Evolutionary conservation across 1,284 basidiomycete genomes (phyloP), one percentile per base, ranked within the genome.

Genomic region (Tilletia horrida): DNA sequence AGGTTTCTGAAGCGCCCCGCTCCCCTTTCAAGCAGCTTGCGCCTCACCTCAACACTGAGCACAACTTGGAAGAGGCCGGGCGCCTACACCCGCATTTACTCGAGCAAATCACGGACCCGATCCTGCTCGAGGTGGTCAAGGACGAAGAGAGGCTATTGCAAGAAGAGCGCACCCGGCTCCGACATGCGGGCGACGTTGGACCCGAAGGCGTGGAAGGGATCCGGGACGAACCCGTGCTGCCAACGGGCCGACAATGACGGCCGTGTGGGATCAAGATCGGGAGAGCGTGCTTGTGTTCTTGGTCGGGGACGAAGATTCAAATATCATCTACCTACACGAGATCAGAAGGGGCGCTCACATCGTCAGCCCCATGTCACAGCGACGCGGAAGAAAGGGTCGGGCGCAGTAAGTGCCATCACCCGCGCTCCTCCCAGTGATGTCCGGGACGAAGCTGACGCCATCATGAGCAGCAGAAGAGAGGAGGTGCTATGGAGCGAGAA

Each of bases 401-500:
- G 72, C 67, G 71, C 72, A 63, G 69, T 68, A 31, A 65, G 45
- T 21, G 48, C 31, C 42, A 48, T 35, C 16, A 61, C 55, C 9
- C 42, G 52, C 35, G 69, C 66, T 2, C 52, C 48, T 31, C 59
- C 43, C 23, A 63, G 65, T 64, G 75, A 76, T 7, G 77, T 77
- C 16, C 73, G 77, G 59, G 77, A 80, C 21, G 72, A 73, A 48
- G 66, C 69, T 61, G 62, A 66, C 64, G 45, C 62, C 65, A 63
- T 71, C 67, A 65, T 66, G 61, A 75, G 76, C 43, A 64, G 47
- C 23, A 69, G 69, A 11, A 68, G 76, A 29, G 72, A 72, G 52
- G 76, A 81, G 44, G 73, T 78, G 63, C 70, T 80, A 0, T 81
- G 80, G 80, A 77, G 74, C 73, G 79, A 81, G 71, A 71, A 77